Evolutionary conservation across 2,329 filamentous ascomycete genomes (phyloP), one percentile per base, ranked within the genome.

Genomic region (Cladosporium sp.): DNA sequence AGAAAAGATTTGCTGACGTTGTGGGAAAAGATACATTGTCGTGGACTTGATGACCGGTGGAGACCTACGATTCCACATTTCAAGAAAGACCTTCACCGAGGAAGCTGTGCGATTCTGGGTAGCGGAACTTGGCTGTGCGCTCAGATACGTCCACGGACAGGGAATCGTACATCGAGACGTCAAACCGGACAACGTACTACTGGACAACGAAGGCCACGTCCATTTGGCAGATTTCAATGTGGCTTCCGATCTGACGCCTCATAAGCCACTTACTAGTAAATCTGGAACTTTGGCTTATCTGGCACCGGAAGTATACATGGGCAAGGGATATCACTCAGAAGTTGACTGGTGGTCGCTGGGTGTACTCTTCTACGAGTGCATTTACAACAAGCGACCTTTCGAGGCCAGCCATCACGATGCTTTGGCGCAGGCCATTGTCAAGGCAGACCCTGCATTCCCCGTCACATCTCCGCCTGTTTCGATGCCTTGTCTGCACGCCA

Each of bases 141-240:
- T 99, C 64, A 80, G 84, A 67, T 95, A 95, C 64, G 85, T 95
- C 55, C 90, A 95, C 66, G 76, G 78, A 32, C 89, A 95, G 67
- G 85, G 87, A 60, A 95, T 96, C 62, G 89, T 95, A 55, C 90
- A 96, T 69, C 81, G 90, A 63, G 90, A 96, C 68, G 81, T 95
- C 47, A 96, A 96, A 72, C 90, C 90, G 1, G 90, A 96, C 68
- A 96, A 96, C 61, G 88, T 95, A 22, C 74, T 96, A 13, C 76
- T 96, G 38, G 90, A 95, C 64, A 85, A 85, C 0, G 88, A 95
- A 63, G 90, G 90, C 8, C 93, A 99, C 67, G 92, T 97, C 49
- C 93, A 99, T 77, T 78, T 99, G 69, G 95, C 93, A 49, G 93
- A 99, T 70, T 99, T 99, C 75, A 99, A 99, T 67, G 93, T 99